Conservation (phyloP, 768 basidiomycete genomes). For the Pisolithus sp. region DNA sequence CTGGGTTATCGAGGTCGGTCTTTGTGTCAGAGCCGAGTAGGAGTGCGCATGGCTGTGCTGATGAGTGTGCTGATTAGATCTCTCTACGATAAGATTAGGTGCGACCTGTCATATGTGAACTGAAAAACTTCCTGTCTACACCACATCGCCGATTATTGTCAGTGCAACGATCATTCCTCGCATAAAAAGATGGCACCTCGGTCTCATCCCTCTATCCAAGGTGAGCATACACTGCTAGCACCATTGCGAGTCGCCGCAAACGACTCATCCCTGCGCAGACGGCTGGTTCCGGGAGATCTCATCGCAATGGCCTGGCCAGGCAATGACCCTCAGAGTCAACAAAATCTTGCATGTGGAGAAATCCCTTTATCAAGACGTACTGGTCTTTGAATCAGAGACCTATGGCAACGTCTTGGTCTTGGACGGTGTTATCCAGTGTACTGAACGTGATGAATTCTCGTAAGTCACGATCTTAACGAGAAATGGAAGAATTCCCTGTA, state of each 20-base stretch:
- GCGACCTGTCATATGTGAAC: too few species aligned
- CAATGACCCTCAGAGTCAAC: slow-evolving; percentile 94
- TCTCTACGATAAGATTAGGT: not conserved
- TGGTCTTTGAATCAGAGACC: slow-evolving; percentile 93
- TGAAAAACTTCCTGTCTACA: not conserved
- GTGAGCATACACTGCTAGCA: slow-evolving; percentile 19
- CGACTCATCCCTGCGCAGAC: slow-evolving; percentile 38
- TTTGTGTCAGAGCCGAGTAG: too few species aligned
- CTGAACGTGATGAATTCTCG: slow-evolving; percentile 99
- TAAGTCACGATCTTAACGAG: slow-evolving; percentile 34
- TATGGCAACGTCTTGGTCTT: slow-evolving; percentile 96
- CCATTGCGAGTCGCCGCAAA: not conserved
- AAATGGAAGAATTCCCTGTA: not conserved
- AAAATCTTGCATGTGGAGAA: slow-evolving; percentile 92
- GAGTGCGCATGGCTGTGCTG: too few species aligned
- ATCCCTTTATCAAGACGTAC: slow-evolving; percentile 92
- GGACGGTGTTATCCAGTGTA: slow-evolving; percentile 94
- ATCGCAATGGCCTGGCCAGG: slow-evolving; percentile 95
- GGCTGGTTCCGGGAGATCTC: slow-evolving; percentile 97
- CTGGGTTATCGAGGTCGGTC: too few species aligned
- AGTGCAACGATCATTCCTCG: too few species aligned
- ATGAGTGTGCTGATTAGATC: not conserved
- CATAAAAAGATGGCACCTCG: slow-evolving; percentile 43
- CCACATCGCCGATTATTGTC: too few species aligned
- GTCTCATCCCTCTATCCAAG: slow-evolving; percentile 51